Percentiles rank a stretch among this genome's conserved stretches.
These are phyloP conservation scores for Hansenula lynferdii DNA, from an alignment of 1,139 yeast species.

Conservation along the genomic window DNA sequence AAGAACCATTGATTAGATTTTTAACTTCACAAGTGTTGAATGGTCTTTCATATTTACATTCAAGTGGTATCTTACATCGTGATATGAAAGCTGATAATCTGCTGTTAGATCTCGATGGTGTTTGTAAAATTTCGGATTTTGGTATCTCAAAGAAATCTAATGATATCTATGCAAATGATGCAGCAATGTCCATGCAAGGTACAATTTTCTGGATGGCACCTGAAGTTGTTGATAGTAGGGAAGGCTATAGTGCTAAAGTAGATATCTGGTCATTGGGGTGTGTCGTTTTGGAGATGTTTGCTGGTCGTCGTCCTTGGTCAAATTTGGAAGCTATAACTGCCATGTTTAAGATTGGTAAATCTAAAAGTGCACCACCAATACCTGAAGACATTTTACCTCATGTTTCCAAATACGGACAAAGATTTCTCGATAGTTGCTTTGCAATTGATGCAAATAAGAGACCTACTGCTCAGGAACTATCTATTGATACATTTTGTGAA, in stretches of 20 bases:
- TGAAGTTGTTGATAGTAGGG: constrained; percentile 84
- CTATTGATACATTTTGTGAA: constrained; percentile 57
- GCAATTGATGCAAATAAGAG: constrained; percentile 74
- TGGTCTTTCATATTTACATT: constrained; percentile 83
- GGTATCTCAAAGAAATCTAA: constrained; percentile 89
- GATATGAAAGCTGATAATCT: constrained; percentile 96
- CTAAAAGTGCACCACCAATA: constrained; percentile 88
- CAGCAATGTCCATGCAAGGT: constrained; percentile 98
- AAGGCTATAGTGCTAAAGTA: constrained; percentile 95
- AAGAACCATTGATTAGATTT: constrained; percentile 67
- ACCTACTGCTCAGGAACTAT: constrained; percentile 78
- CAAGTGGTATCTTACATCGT: constrained; percentile 85
- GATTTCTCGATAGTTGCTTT: constrained; percentile 75
- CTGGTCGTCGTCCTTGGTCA: constrained; percentile 82
- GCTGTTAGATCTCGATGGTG: constrained; percentile 84
- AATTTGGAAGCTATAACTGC: constrained; percentile 77
- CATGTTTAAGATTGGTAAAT: constrained; percentile 63
- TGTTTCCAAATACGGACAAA: constrained; percentile 60
- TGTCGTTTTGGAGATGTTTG: constrained; percentile 92
- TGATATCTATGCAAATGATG: constrained; percentile 84
- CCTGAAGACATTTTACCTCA: constrained; percentile 74
- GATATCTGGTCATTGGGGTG: constrained; percentile 95
- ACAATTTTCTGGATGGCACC: constrained; percentile 99
- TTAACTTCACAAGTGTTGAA: constrained; percentile 75
- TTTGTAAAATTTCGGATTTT: constrained; percentile 94